These are phyloP conservation scores for Exophiala calicioides DNA, from an alignment of 2,329 filamentous ascomycete genomes.

Conservation along the genomic window DNA sequence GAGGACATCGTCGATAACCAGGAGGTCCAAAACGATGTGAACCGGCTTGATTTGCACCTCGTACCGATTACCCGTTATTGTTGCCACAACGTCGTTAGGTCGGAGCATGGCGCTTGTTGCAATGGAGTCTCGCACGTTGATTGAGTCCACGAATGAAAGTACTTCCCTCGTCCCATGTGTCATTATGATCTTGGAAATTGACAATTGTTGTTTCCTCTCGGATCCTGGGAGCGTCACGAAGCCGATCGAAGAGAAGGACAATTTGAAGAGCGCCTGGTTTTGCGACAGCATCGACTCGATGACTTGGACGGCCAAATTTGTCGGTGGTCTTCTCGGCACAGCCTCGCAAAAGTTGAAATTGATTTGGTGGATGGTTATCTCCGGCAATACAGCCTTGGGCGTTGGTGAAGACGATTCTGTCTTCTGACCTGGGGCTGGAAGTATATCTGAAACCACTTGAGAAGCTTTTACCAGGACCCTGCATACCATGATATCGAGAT, in stretches of 20 bases:
- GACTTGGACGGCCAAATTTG: conserved; percentile 14
- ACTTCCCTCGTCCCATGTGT: conserved; percentile 53
- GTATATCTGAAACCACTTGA: conserved; percentile 14
- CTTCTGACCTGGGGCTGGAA: conserved; percentile 6
- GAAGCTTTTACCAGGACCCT: conserved; percentile 20
- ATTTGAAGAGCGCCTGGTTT: conserved; percentile 21
- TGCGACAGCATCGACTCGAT: conserved; percentile 15
- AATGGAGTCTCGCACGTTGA: conserved; percentile 45
- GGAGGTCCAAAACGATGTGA: conserved; percentile 73
- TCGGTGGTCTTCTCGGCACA: conserved; percentile 18
- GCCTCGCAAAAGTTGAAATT: conserved; percentile 22
- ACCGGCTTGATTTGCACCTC: conserved; percentile 76
- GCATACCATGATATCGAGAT: conserved; percentile 25
- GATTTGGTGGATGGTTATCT: conserved; percentile 11
- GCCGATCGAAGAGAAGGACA: conserved; percentile 13
- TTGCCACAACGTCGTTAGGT: conserved; percentile 27
- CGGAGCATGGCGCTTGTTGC: conserved; percentile 30
- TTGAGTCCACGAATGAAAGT: conserved; percentile 52
- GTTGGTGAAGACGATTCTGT: background rate
- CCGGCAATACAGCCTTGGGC: conserved; percentile 5
- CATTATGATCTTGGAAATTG: conserved; percentile 46
- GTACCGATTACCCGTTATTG: conserved; percentile 37
- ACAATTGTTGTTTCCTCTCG: conserved; percentile 14
- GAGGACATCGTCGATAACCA: conserved; percentile 80
- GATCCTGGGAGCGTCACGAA: conserved; percentile 2